Base-by-base conservation (phyloP, 768 basidiomycete species). In the Rhizopogon rudus region DNA sequence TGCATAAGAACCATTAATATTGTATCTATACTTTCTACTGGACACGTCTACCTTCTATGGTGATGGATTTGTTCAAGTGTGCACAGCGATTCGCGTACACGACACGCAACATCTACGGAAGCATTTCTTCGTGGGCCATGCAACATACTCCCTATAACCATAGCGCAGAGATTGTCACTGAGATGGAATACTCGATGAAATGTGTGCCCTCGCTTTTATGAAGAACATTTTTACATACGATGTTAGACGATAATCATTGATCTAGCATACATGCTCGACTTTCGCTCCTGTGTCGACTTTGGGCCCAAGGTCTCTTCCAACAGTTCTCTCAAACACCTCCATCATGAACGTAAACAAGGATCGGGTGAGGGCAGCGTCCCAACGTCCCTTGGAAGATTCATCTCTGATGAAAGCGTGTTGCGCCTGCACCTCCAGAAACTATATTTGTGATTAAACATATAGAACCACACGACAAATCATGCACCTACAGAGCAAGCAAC, bases 401-500 rank as follows among this genome's bases (percentile, higher is more conserved):
- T 96, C 94, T 5, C 95, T 85, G 57, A 98, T 87, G 71, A 98
- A 98, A 3, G 96, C 96, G 61, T 98, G 95, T 64, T 98, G 95
- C 0, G 95, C 96, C 69, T 97, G 93, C 13, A 98, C 93, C 69
- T 98, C 96, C 56, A 97, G 73, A 69, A 95, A 94, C 90, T 94
- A 65, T 12, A 53, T 37, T 12, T 51, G 35, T 8, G 39, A 46
- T 68, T 5, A 58, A 55, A 51, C 25, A 37, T 48, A 20, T 45
- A 31, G 12, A 50, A 52, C 51, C 40, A 46, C 28, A 37, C 46
- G 28, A 29, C 8, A 35, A 49, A 51, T 42, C 37, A 41, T 39
- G 20, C n/a, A 75, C 84, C 61, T 59, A 94, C 93, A 55, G 90
- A 86, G 55, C 77, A 77, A 1, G 80, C 67, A 41, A 93, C 80